Conservation (phyloP, 2,329 filamentous ascomycete species). For the Elsinoe ampelina region DNA sequence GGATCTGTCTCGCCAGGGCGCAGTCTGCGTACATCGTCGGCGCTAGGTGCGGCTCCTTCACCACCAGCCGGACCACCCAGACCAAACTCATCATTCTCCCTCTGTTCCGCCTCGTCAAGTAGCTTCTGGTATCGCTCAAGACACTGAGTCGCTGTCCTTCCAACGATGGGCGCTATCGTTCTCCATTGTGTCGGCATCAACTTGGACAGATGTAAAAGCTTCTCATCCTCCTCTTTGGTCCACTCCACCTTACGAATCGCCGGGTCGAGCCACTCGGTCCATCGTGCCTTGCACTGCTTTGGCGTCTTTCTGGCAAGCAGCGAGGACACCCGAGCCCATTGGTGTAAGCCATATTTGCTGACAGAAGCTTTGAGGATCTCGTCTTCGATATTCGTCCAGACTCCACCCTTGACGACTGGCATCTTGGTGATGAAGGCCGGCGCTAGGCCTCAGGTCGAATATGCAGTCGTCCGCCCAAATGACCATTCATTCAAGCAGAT, state of each 20-base stretch:
- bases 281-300: slow-evolving; percentile 98
- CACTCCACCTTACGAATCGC: slow-evolving; percentile 98
- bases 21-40: slow-evolving; percentile 81
- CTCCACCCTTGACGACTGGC: slow-evolving; percentile 58
- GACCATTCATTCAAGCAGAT: too few relatives aligned
- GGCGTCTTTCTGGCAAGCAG: slow-evolving; percentile 93
- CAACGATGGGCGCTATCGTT: slow-evolving; percentile 93
- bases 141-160: slow-evolving; percentile 92
- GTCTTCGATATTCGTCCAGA: slow-evolving; percentile 69
- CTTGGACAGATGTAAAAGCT: slow-evolving; percentile 90
- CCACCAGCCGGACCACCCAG: slow-evolving; percentile 78
- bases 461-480: too few relatives aligned
- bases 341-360: slow-evolving; percentile 89
- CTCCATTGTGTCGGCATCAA: slow-evolving; percentile 99
- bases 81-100: slow-evolving; percentile 70
- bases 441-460: not conserved
- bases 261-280: slow-evolving; percentile 97
- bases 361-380: slow-evolving; percentile 95
- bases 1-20: slow-evolving; percentile 84
- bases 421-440: slow-evolving; percentile 32
- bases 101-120: slow-evolving; percentile 87
- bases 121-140: slow-evolving; percentile 95
- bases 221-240: slow-evolving; percentile 98
- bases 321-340: slow-evolving; percentile 97
- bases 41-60: slow-evolving; percentile 77